Evolutionary conservation across 306 rosid species (phyloP).

Genomic region (Acmispon strigosus): DNA sequence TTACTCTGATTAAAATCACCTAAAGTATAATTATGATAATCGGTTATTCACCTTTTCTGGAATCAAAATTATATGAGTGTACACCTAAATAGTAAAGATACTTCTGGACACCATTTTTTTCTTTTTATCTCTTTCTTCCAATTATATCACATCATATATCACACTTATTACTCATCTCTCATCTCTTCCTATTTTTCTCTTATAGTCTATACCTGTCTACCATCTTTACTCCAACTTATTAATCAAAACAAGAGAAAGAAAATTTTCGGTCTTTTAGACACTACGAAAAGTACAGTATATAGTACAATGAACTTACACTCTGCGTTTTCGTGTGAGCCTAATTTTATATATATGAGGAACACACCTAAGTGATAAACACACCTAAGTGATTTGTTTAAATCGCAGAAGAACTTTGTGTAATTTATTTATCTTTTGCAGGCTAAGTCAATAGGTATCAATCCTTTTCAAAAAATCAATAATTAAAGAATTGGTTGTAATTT

Average conservation of each 20-base stretch:
- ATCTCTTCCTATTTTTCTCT: no score
- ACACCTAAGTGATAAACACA: background rate
- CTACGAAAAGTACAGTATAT: constrained; percentile 9
- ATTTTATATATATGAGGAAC: no score
- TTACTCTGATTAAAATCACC: background rate
- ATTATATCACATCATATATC: no score
- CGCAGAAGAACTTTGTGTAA: background rate
- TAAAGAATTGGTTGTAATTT: background rate
- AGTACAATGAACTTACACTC: background rate
- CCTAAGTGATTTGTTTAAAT: no score
- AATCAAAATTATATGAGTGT: no score
- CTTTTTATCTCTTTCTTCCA: no score
- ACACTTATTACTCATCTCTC: no score
- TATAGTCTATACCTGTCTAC: no score
- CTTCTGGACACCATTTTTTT: no score
- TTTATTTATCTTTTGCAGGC: background rate
- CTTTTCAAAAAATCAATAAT: background rate
- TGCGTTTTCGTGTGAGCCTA: background rate
- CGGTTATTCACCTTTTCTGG: background rate
- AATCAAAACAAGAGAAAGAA: no score
- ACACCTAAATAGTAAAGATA: no score
- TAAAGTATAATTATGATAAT: background rate
- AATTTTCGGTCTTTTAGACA: background rate
- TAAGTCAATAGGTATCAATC: background rate
- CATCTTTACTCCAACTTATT: no score